These are phyloP conservation scores for Acanthamoeba sp. DNA, from an alignment of 208 protist genomes.

Conservation along the genomic window DNA sequence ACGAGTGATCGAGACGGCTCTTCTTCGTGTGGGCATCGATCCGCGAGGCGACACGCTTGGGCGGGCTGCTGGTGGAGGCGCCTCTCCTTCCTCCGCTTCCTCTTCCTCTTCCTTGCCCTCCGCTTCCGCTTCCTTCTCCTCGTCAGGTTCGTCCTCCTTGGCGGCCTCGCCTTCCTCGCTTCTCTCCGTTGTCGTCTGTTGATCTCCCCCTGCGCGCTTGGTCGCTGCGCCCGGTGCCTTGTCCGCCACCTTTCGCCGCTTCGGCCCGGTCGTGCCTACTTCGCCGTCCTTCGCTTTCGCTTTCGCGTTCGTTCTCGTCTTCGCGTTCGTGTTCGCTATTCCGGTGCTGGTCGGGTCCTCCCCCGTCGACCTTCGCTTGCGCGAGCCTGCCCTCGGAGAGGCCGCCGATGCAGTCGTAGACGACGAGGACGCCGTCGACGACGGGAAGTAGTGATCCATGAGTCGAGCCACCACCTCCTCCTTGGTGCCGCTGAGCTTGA, in stretches of 20 bases:
- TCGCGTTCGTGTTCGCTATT: background rate
- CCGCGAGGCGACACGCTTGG: background rate
- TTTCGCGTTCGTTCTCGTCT: background rate
- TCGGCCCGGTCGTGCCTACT: background rate
- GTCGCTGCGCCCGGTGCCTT: background rate
- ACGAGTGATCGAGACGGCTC: too few relatives aligned
- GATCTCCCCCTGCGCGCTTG: background rate
- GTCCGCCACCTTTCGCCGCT: background rate
- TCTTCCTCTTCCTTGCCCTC: background rate
- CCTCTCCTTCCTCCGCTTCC: background rate
- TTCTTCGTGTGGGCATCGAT: background rate
- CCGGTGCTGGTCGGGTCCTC: background rate
- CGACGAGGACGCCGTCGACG: background rate
- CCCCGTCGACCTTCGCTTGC: background rate
- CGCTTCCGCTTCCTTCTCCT: background rate
- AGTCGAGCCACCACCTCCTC: slow-evolving; percentile 11
- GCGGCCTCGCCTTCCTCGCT: background rate
- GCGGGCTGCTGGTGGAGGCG: too few relatives aligned
- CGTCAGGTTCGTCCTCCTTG: background rate
- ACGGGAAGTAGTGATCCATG: background rate
- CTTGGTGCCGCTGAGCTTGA: slow-evolving; percentile 13
- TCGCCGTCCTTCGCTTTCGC: background rate
- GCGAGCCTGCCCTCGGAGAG: background rate
- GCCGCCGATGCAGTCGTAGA: background rate
- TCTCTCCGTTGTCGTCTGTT: background rate